These are phyloP conservation scores for Cyamopsis tetragonoloba DNA, from an alignment of 306 rosid species.

Conservation along the genomic window DNA sequence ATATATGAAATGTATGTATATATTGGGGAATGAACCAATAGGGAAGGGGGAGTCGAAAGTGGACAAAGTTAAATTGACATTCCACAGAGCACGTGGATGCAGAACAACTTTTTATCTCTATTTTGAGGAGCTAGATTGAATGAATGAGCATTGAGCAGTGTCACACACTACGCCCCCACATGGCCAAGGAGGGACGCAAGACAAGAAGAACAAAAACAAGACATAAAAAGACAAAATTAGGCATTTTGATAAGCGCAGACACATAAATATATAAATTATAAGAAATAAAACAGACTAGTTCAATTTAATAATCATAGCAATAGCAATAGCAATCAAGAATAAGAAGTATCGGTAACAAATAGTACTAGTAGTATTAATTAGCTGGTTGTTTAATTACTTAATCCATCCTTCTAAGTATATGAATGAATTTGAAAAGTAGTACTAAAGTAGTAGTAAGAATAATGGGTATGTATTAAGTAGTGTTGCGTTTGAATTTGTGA, in stretches of 20 bases:
- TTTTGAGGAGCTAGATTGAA: slow-evolving; percentile 30
- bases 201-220: slow-evolving; percentile 37
- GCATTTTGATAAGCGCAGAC: slow-evolving; percentile 20
- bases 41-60: slow-evolving; percentile 20
- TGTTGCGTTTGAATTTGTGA: too few species aligned
- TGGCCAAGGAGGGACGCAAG: slow-evolving; percentile 35
- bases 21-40: slow-evolving; percentile 26
- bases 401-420: background rate
- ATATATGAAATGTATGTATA: background rate
- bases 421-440: background rate
- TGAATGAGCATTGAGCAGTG: slow-evolving; percentile 4
- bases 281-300: background rate
- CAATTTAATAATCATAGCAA: background rate
- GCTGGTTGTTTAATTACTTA: background rate
- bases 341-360: too few species aligned
- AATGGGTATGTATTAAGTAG: too few species aligned
- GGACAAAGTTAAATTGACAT: slow-evolving; percentile 16
- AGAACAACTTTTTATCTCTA: slow-evolving; percentile 32
- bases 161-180: slow-evolving; percentile 39
- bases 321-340: too few species aligned
- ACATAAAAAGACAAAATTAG: slow-evolving; percentile 41
- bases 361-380: background rate
- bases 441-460: too few species aligned
- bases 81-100: slow-evolving; percentile 51
- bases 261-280: background rate